Evolutionary conservation across 805 yeast genomes (phyloP), one percentile per base, ranked within the genome.

Genomic region (Kodamaea lidongshanica): DNA sequence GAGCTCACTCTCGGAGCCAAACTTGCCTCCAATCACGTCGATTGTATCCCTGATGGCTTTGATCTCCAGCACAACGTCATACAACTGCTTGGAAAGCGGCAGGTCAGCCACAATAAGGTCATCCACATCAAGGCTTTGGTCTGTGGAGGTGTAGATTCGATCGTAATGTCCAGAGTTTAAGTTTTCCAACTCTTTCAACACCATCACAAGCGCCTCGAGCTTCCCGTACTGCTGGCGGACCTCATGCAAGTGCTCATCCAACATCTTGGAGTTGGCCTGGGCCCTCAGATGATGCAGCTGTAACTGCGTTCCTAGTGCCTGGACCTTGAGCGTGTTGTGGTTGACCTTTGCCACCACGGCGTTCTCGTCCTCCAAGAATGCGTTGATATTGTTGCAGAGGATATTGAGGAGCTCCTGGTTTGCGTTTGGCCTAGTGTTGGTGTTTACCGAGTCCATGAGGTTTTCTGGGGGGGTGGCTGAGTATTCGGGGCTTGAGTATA

Each of bases 21-120:
- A 72, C 4, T 74, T 67, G 12, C 76, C 72, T 4, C 73, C 70
- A 7, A 87, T 58, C 7, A 75, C 65, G 34, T 70, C 65, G 8
- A 72, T 46, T 1, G 88, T 64, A 47, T 88, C 95, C 17, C 71
- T 70, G n/a, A 78, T 67, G 1, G 94, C 83, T 37, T 69, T 66
- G 30, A 81, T 83, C 22, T 74, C 78, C 12, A 87, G 70, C 1
- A 74, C 72, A 1, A 79, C 57, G 12, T 70, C 70, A 46, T 81
- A 79, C 9, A 80, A 50, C 49, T 84, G 94, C 17, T 32, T 38
- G 30, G 61, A 62, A 20, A 61, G 38, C 5, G 54, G 53, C 52
- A 56, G 62, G 32, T 64, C 70, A 4, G 67, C 59, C 6, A 57
- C 48, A 4, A 61, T 48, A 12, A 64, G 34, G n/a, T 60, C 61